Conservation (phyloP, 148 eudicot genomes). For the Amaranthus cruentus region DNA sequence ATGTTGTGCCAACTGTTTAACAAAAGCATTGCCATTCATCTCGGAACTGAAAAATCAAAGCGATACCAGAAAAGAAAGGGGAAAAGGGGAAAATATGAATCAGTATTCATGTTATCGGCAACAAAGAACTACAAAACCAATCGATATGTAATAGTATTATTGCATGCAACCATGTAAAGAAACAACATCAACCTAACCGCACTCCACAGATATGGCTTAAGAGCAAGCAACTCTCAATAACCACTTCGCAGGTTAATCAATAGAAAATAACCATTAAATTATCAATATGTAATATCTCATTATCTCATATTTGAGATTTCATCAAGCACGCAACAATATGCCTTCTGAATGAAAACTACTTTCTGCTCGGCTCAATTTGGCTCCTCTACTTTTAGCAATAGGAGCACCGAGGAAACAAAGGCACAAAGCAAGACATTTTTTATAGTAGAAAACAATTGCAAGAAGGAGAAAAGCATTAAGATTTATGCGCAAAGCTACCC, state of each 20-base stretch:
- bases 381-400: no score
- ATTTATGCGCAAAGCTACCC: no score
- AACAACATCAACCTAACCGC: no score
- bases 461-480: no score
- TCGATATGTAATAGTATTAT: neutral
- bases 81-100: neutral
- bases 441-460: no score
- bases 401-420: no score
- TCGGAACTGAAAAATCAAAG: slow-evolving; percentile 42
- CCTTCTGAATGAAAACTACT: neutral
- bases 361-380: no score
- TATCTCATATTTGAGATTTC: neutral
- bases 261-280: neutral
- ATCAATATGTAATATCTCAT: neutral
- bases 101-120: neutral
- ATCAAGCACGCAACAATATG: neutral
- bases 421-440: no score
- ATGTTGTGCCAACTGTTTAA: slow-evolving; percentile 60
- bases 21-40: slow-evolving; percentile 43
- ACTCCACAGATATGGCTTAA: neutral
- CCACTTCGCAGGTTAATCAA: neutral
- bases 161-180: neutral
- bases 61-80: neutral
- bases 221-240: neutral
- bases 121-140: no score